Conservation (phyloP, 1,284 basidiomycete genomes). For the Cutaneotrichosporon spelunceum region DNA sequence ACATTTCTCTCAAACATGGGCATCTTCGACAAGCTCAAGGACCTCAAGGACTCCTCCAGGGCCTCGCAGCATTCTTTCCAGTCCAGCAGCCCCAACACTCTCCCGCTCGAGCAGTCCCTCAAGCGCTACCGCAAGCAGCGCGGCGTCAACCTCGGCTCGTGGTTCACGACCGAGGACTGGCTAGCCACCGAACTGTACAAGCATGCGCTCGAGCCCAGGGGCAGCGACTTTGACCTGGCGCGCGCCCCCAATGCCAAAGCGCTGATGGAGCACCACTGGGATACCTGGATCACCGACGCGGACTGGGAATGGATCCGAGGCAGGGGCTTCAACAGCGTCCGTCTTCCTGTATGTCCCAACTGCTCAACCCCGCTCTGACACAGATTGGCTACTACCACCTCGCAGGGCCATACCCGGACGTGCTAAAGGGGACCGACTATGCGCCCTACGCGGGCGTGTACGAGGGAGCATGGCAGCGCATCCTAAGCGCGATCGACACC, state of each 20-base stretch:
- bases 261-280: conserved; percentile 75
- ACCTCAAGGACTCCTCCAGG: conserved; percentile 33
- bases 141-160: conserved; percentile 74
- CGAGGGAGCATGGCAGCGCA: conserved; percentile 67
- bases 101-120: conserved; percentile 28
- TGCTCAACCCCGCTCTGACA: not conserved
- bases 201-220: conserved; percentile 13
- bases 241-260: conserved; percentile 56
- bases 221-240: conserved; percentile 72
- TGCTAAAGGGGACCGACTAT: conserved; percentile 72
- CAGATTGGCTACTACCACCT: conserved; percentile 75
- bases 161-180: conserved; percentile 73
- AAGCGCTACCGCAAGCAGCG: conserved; percentile 71
- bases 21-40: conserved; percentile 45
- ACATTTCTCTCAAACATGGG: conserved; percentile 34
- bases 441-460: conserved; percentile 61
- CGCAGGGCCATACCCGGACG: conserved; percentile 60
- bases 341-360: conserved; percentile 65
- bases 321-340: conserved; percentile 75
- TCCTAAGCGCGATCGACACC: conserved; percentile 64
- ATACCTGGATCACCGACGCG: conserved; percentile 65
- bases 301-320: conserved; percentile 72
- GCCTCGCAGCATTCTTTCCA: conserved; percentile 16
- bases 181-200: conserved; percentile 60
- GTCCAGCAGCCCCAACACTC: conserved; percentile 13